A percentile compares a stretch with the other conserved stretches of the same genome.
phyloP scores from a whole-genome alignment of 805 yeast species.

The Brettanomyces naardenensis region DNA sequence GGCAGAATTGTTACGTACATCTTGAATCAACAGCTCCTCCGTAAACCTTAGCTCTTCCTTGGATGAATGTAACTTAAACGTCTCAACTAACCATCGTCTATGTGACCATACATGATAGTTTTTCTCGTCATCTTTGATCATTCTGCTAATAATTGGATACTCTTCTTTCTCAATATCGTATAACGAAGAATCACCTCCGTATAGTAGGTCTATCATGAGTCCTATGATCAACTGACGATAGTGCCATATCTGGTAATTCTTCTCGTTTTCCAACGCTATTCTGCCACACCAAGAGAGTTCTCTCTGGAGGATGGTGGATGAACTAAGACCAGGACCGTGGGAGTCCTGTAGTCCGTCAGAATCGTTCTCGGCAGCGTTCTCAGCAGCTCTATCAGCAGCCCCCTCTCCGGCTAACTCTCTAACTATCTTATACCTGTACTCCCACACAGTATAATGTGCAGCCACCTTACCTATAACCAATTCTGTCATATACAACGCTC shows the following conservation, averaged over 20 bases:
- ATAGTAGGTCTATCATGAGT: constrained; percentile 9
- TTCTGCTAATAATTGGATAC: constrained; percentile 51
- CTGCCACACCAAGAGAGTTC: constrained; percentile 79
- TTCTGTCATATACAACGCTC: constrained; percentile 65
- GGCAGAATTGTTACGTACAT: constrained; percentile 83
- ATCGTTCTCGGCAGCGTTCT: no score
- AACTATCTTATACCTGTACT: constrained; percentile 51
- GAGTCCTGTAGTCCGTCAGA: background rate
- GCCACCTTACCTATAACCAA: constrained; percentile 62
- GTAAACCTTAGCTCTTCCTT: constrained; percentile 46
- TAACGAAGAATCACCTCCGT: constrained; percentile 7
- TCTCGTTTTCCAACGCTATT: constrained; percentile 67
- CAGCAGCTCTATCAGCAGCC: no score
- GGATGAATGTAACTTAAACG: constrained; percentile 39
- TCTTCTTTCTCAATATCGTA: constrained; percentile 44
- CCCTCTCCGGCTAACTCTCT: constrained; percentile 23
- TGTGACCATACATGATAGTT: constrained; percentile 98
- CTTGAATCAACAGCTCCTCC: constrained; percentile 40
- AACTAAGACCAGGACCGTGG: no score
- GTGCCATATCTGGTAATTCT: constrained; percentile 97
- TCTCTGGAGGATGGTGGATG: constrained; percentile 24
- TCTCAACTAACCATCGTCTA: constrained; percentile 70
- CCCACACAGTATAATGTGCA: constrained; percentile 92
- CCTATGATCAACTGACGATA: constrained; percentile 66
- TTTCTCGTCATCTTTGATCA: constrained; percentile 75